A percentile compares a stretch with the other conserved stretches of the same genome.
Conservation (phyloP, 441 rosid species). For the Melianthus villosus region DNA sequence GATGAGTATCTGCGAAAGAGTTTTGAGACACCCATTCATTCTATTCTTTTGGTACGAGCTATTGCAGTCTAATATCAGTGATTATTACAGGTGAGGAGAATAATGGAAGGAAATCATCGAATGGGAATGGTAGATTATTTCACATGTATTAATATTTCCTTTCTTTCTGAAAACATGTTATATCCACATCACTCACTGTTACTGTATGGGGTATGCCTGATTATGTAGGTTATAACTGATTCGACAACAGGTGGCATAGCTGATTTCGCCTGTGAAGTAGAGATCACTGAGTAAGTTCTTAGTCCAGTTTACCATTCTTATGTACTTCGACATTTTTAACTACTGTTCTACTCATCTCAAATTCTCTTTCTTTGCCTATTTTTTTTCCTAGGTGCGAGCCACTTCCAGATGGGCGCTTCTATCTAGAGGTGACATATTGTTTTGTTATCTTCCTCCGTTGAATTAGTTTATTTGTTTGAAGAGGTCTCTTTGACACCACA, state of each 20-base stretch:
- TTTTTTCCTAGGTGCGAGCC: constrained; percentile 62
- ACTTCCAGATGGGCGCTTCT: constrained; percentile 87
- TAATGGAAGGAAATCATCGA: constrained; percentile 91
- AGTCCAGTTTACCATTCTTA: constrained; percentile 1
- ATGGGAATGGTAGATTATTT: constrained; percentile 78
- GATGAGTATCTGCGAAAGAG: too few species aligned
- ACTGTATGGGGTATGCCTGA: constrained; percentile 4
- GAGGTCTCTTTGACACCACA: neutral
- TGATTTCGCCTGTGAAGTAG: constrained; percentile 90
- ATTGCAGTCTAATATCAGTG: neutral
- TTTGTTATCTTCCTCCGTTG: constrained; percentile 2
- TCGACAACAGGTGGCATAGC: constrained; percentile 44
- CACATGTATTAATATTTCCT: constrained; percentile 7
- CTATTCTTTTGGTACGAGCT: too few species aligned
- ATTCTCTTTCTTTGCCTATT: neutral
- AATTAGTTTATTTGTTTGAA: neutral
- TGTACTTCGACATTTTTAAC: neutral
- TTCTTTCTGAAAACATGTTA: constrained; percentile 5
- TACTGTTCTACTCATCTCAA: neutral
- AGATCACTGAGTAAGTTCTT: constrained; percentile 73
- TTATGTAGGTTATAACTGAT: constrained; percentile 58
- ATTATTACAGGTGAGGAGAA: constrained; percentile 62
- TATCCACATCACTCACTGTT: constrained; percentile 9
- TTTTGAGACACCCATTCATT: too few species aligned
- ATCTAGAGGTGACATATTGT: constrained; percentile 48